Base-by-base conservation (phyloP, 2,329 filamentous ascomycete genomes). In the Calonectria montana region DNA sequence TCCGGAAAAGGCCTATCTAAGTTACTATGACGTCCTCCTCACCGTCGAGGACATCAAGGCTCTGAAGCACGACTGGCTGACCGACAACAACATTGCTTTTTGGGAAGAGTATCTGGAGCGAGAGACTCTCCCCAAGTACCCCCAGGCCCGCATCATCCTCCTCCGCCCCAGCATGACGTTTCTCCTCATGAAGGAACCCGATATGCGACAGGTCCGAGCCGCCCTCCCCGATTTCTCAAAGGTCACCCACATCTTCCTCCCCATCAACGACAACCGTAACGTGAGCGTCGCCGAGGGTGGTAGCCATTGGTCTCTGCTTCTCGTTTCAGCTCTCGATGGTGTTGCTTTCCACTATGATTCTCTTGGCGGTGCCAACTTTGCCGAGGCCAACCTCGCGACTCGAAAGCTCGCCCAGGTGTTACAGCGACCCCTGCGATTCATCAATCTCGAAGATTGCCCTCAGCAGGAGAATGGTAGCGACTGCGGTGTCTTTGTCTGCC, bases 271-370 rank as follows among this genome's bases (percentile, higher is more conserved):
- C 85, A 94, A 92, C 78, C 89, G 90, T 57, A 94, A 95, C 76
- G 91, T 93, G 59, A 90, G 88, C 62, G 86, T 93, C 69, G 92
- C 95, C n/a, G 96, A 98, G 84, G 95, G 94, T 47, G 97, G 97
- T 45, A 94, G 93, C 3, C 97, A 99, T 83, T 99, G 97, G 97
- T 97, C 95, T 0, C 87, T 99, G 0, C 91, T 99, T 1, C 90
- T 99, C 2, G 96, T 99, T 37, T 95, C 93, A 15, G 90, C 95
- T 47, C 91, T 97, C 62, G 97, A 99, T 81, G 92, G 94, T 10
- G 92, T 98, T 2, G 94, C 96, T 0, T 99, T 99, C 83, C 97
- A 99, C 86, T 99, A 99, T 85, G 97, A 99, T 84, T 96, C 93
- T 1, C 88, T 98, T 29, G 90, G 90, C 2, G 91, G 92, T 2